These are phyloP conservation scores for Apiotrichum laibachii DNA, from an alignment of 1,284 basidiomycete genomes.

Conservation along the genomic window DNA sequence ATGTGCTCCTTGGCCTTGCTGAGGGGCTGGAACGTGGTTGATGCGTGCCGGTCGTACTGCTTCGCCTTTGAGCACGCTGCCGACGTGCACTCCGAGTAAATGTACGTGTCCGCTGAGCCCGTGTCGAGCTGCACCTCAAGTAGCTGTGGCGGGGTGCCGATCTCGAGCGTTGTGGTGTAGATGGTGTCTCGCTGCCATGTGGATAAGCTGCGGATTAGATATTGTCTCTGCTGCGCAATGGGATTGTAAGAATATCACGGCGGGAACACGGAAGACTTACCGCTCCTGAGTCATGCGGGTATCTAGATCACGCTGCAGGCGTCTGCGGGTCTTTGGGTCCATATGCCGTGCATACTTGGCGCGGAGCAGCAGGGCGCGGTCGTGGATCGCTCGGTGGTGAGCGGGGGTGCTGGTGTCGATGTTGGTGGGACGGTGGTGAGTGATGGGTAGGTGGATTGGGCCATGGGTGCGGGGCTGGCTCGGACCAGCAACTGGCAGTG, in stretches of 20 bases:
- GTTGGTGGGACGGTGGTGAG: neutral
- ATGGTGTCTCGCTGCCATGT: conserved; percentile 8
- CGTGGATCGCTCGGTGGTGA: neutral
- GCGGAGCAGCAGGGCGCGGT: neutral
- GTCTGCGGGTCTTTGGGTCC: neutral
- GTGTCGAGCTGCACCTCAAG: conserved; percentile 56
- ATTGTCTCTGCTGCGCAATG: neutral
- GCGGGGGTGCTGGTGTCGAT: neutral
- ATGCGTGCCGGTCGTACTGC: conserved; percentile 33
- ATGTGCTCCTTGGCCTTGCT: conserved; percentile 60
- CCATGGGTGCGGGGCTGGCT: neutral
- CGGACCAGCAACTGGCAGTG: neutral
- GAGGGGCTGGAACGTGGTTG: conserved; percentile 32
- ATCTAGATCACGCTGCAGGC: neutral
- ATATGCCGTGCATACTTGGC: neutral
- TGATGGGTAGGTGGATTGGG: neutral
- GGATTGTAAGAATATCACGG: too few species aligned
- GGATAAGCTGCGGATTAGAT: conserved; percentile 7
- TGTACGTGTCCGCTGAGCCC: conserved; percentile 54
- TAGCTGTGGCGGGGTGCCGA: conserved; percentile 53
- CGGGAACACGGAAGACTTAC: neutral
- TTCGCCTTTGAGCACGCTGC: conserved; percentile 31
- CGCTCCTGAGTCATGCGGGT: neutral
- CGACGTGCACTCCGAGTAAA: conserved; percentile 31
- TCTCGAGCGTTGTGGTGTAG: conserved; percentile 43